These are phyloP conservation scores for Quercus variabilis DNA, from an alignment of 306 rosid genomes.

Conservation along the genomic window DNA sequence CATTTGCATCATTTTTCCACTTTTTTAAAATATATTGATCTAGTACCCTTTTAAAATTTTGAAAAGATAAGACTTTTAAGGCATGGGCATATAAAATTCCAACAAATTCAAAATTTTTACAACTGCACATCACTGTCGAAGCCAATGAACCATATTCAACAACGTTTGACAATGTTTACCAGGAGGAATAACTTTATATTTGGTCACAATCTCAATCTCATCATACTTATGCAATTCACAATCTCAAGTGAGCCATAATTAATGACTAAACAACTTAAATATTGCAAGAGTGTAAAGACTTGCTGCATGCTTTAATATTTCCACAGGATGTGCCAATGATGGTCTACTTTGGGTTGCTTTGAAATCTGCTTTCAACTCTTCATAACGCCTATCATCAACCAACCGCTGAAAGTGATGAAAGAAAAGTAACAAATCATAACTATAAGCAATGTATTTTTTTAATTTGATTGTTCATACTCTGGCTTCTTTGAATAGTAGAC, in stretches of 20 bases:
- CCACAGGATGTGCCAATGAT: background rate
- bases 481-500: background rate
- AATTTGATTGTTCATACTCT: background rate
- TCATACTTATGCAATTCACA: background rate
- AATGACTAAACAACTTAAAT: background rate
- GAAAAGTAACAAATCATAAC: background rate
- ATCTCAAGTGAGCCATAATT: background rate
- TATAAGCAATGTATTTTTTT: background rate
- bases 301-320: background rate
- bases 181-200: background rate
- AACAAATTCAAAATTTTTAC: too few relatives aligned
- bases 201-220: background rate
- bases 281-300: background rate
- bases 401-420: background rate
- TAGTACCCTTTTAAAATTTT: too few relatives aligned
- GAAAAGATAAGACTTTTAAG: too few relatives aligned
- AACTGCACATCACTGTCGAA: too few relatives aligned
- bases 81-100: too few relatives aligned
- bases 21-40: too few relatives aligned
- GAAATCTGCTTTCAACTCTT: background rate
- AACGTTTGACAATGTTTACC: too few relatives aligned
- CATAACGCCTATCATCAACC: background rate
- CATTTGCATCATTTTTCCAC: too few relatives aligned
- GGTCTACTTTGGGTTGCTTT: background rate
- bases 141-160: too few relatives aligned